These are phyloP conservation scores for Elsinoe australis DNA, from an alignment of 2,329 filamentous ascomycete genomes.

Conservation along the genomic window DNA sequence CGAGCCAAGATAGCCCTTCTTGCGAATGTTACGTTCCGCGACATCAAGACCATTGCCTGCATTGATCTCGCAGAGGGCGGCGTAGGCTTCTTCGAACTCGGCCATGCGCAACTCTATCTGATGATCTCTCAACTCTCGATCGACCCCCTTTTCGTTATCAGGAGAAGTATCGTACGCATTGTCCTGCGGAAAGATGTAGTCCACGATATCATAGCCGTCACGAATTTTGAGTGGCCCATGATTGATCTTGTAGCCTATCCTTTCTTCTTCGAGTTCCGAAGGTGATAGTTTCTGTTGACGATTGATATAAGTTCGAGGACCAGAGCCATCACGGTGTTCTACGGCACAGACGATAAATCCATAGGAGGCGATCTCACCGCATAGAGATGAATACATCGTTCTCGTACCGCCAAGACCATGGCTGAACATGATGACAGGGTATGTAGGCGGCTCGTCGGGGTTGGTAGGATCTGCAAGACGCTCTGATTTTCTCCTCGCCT, in stretches of 20 bases:
- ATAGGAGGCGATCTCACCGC: constrained; percentile 54
- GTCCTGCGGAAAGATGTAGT: constrained; percentile 56
- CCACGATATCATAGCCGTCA: constrained; percentile 28
- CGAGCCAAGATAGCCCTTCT: constrained; percentile 51
- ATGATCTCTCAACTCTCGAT: constrained; percentile 51
- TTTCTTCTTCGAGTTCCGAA: constrained; percentile 27
- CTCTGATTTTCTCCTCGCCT: constrained; percentile 23
- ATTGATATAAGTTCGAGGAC: constrained; percentile 55
- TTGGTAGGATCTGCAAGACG: constrained; percentile 29
- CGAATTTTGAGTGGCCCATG: constrained; percentile 23
- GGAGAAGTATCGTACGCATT: constrained; percentile 43
- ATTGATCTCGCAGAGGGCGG: constrained; percentile 49
- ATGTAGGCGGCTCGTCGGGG: constrained; percentile 38
- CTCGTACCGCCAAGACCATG: constrained; percentile 58
- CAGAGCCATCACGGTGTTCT: constrained; percentile 59
- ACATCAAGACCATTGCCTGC: constrained; percentile 48
- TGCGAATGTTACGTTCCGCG: constrained; percentile 47
- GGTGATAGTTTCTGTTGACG: constrained; percentile 39
- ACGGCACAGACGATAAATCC: constrained; percentile 58
- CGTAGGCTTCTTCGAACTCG: constrained; percentile 57
- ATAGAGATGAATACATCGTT: constrained; percentile 55
- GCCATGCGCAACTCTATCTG: constrained; percentile 57
- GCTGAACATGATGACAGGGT: constrained; percentile 58
- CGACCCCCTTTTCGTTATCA: constrained; percentile 52
- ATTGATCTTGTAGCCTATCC: constrained; percentile 18